A percentile compares a stretch with the other conserved stretches of the same genome.
These are phyloP conservation scores for Epichloe bromicola DNA, from an alignment of 2,329 filamentous ascomycete genomes.

Conservation along the genomic window DNA sequence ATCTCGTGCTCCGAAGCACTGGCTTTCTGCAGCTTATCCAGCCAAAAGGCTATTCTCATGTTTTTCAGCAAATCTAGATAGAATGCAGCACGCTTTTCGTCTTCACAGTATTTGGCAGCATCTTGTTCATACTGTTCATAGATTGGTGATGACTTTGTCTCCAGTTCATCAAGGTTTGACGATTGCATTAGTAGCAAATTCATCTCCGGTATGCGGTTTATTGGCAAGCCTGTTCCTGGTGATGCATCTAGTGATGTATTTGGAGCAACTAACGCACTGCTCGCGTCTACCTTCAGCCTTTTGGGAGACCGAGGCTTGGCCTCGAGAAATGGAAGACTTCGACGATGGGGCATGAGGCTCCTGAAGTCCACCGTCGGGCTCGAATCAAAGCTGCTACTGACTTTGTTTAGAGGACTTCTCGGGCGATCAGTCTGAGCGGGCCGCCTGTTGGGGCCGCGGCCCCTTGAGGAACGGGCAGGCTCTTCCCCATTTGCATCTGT, in stretches of 20 bases:
- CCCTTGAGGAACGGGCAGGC: background rate
- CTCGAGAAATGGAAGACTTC: slow-evolving; percentile 16
- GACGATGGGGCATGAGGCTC: slow-evolving; percentile 18
- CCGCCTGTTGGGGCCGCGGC: background rate
- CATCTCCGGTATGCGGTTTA: background rate
- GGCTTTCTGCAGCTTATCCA: slow-evolving; percentile 9
- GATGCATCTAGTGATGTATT: background rate
- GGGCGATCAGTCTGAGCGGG: too few species aligned
- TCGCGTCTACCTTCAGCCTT: background rate
- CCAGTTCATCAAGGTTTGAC: slow-evolving; percentile 12
- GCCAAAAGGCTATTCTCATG: slow-evolving; percentile 19
- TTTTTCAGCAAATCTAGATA: slow-evolving; percentile 18
- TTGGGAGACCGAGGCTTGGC: background rate
- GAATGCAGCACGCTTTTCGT: slow-evolving; percentile 14
- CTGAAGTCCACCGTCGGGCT: slow-evolving; percentile 11
- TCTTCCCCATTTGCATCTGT: background rate
- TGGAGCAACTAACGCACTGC: background rate
- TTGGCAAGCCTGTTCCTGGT: background rate
- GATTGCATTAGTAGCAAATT: slow-evolving; percentile 15
- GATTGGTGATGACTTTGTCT: slow-evolving; percentile 13
- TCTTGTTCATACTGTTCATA: slow-evolving; percentile 23
- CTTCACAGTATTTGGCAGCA: slow-evolving; percentile 11
- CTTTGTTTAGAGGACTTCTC: background rate
- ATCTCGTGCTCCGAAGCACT: background rate
- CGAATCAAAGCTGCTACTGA: background rate